These are phyloP conservation scores for Hygrophoropsis aurantiaca DNA, from an alignment of 768 basidiomycete species.

Conservation along the genomic window DNA sequence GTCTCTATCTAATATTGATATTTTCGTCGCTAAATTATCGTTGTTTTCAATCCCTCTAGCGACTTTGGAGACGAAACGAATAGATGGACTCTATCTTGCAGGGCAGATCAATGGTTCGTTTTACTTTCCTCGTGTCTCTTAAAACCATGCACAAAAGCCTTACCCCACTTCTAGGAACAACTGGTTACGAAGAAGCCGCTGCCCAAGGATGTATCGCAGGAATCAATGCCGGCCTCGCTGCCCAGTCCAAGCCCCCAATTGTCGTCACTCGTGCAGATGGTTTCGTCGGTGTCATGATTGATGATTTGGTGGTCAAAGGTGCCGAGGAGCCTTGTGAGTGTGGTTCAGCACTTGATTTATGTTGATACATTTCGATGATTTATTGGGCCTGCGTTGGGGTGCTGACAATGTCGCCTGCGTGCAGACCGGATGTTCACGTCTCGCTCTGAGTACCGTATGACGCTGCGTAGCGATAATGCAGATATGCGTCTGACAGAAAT, in stretches of 20 bases:
- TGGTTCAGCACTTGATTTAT: too few relatives aligned
- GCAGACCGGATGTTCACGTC: slow-evolving; percentile 93
- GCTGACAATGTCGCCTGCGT: neutral
- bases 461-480: slow-evolving; percentile 85
- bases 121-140: neutral
- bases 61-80: slow-evolving; percentile 84
- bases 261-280: slow-evolving; percentile 81
- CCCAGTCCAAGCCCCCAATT: slow-evolving; percentile 54
- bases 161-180: slow-evolving; percentile 82
- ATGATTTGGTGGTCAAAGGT: slow-evolving; percentile 86
- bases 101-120: slow-evolving; percentile 81
- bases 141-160: neutral
- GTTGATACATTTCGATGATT: neutral
- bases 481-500: slow-evolving; percentile 79
- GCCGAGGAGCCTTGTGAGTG: slow-evolving; percentile 86
- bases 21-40: slow-evolving; percentile 2
- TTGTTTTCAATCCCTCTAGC: slow-evolving; percentile 47
- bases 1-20: too few relatives aligned
- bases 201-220: slow-evolving; percentile 89
- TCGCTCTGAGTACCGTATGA: slow-evolving; percentile 87
- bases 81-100: slow-evolving; percentile 83
- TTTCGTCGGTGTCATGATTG: slow-evolving; percentile 88
- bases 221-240: slow-evolving; percentile 79
- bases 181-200: slow-evolving; percentile 93
- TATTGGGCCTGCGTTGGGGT: neutral